Percentiles rank a stretch among this genome's conserved stretches.
phyloP scores from a whole-genome alignment of 139 green algal species.

The Closterium sp. region DNA sequence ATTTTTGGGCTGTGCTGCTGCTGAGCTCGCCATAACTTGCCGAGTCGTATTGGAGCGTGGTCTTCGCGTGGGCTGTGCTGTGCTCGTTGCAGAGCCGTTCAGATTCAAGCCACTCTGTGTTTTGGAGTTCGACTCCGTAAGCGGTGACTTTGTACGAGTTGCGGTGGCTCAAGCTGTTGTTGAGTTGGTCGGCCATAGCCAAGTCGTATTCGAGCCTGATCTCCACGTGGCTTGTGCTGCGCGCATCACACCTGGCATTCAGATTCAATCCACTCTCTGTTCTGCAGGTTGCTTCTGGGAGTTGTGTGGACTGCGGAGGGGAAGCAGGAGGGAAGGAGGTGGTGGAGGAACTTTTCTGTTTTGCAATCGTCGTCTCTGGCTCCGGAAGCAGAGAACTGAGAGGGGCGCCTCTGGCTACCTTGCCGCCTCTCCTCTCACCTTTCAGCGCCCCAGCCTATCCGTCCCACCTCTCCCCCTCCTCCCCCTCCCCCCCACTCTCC shows the following conservation, averaged over 20 bases:
- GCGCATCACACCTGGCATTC: slow-evolving; percentile 2
- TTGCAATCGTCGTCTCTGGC: too few species aligned
- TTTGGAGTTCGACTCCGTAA: slow-evolving; percentile 11
- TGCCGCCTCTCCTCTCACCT: neutral
- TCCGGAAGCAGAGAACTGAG: too few species aligned
- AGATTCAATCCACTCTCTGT: slow-evolving; percentile 17
- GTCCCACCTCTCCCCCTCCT: neutral
- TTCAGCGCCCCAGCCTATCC: too few species aligned
- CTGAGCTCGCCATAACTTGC: slow-evolving; percentile 14
- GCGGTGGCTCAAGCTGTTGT: slow-evolving; percentile 33
- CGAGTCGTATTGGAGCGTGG: slow-evolving; percentile 29
- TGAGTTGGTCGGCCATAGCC: slow-evolving; percentile 11
- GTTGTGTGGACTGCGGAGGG: neutral
- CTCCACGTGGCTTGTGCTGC: slow-evolving; percentile 4
- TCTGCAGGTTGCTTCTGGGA: neutral
- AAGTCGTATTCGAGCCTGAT: slow-evolving; percentile 25
- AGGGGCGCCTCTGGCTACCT: too few species aligned
- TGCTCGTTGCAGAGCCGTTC: neutral
- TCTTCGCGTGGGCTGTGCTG: slow-evolving; percentile 15
- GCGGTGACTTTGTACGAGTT: slow-evolving; percentile 2
- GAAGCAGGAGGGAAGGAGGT: too few species aligned
- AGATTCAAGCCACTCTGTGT: slow-evolving; percentile 20
- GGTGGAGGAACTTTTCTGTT: too few species aligned
- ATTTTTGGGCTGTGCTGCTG: slow-evolving; percentile 52
- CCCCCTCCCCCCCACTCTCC: neutral